Percentiles rank a stretch among this genome's conserved stretches.
These are phyloP conservation scores for Gossypium herbaceum DNA, from an alignment of 345 rosid genomes.

Conservation along the genomic window DNA sequence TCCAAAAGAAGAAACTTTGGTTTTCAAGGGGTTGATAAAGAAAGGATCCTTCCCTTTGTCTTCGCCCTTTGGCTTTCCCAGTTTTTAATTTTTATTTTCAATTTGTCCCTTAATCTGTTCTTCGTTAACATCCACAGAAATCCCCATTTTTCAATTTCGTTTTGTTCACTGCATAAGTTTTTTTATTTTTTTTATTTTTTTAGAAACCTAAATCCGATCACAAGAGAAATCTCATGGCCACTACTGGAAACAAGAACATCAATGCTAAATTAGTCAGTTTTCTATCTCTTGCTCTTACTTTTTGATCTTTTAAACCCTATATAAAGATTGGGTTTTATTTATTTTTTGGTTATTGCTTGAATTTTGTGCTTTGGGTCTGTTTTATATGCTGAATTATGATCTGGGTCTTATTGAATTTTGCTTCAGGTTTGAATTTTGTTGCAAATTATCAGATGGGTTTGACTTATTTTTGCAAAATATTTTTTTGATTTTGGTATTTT, in stretches of 20 bases:
- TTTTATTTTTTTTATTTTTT: slow-evolving; percentile 1
- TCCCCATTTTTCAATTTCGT: neutral
- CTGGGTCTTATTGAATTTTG: neutral
- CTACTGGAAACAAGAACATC: slow-evolving; percentile 86
- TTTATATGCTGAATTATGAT: slow-evolving; percentile 11
- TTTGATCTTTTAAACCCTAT: neutral
- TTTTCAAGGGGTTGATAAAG: neutral
- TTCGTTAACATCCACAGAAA: neutral
- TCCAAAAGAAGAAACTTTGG: neutral
- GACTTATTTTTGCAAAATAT: neutral
- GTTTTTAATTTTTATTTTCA: neutral
- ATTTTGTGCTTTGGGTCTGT: neutral
- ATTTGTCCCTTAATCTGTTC: neutral
- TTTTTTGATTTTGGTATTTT: slow-evolving; percentile 1
- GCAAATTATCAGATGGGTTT: slow-evolving; percentile 16
- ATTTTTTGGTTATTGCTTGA: neutral
- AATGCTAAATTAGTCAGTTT: slow-evolving; percentile 86
- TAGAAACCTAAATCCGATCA: neutral
- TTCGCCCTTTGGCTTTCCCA: neutral
- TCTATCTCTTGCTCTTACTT: neutral
- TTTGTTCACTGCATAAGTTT: neutral
- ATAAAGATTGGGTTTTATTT: too few species aligned
- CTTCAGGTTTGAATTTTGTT: neutral
- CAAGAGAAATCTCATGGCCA: slow-evolving; percentile 49
- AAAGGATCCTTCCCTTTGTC: slow-evolving; percentile 33